Conservation (phyloP, 2,329 filamentous ascomycete genomes). For the Penicillium sp. region DNA sequence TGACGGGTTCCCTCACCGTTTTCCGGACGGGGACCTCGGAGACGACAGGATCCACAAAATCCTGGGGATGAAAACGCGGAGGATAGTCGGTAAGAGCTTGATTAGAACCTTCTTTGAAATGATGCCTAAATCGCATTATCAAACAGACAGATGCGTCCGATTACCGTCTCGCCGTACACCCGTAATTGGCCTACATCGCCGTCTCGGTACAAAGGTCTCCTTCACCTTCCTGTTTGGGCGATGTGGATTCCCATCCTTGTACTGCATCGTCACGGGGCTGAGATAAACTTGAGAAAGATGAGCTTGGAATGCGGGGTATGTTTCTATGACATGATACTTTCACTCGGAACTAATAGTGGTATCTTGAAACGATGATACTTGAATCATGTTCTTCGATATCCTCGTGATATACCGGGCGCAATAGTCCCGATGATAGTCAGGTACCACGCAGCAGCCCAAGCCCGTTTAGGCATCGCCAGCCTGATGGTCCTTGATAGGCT, state of each 20-base stretch:
- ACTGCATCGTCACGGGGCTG: neutral
- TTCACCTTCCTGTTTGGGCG: constrained; percentile 14
- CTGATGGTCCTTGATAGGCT: constrained; percentile 1
- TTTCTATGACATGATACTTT: constrained; percentile 4
- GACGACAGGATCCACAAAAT: constrained; percentile 1
- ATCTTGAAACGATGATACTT: neutral
- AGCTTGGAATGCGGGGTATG: constrained; percentile 9
- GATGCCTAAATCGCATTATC: neutral
- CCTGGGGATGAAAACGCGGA: constrained; percentile 2
- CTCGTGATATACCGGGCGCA: neutral
- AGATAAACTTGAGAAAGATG: constrained; percentile 2
- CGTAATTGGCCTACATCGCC: constrained; percentile 17
- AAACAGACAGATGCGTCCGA: neutral
- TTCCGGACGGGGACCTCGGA: neutral
- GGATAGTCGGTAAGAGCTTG: neutral
- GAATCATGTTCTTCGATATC: neutral
- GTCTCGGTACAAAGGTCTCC: constrained; percentile 11
- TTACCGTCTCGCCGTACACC: neutral
- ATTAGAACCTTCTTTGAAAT: neutral
- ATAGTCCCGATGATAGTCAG: constrained; percentile 11
- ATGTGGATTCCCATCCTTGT: neutral
- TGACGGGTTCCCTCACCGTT: neutral
- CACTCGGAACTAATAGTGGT: neutral
- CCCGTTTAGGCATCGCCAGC: constrained; percentile 9
- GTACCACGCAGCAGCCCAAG: constrained; percentile 6